phyloP scores from a whole-genome alignment of 2,329 filamentous ascomycete genomes.

The Epichloe sp. region DNA sequence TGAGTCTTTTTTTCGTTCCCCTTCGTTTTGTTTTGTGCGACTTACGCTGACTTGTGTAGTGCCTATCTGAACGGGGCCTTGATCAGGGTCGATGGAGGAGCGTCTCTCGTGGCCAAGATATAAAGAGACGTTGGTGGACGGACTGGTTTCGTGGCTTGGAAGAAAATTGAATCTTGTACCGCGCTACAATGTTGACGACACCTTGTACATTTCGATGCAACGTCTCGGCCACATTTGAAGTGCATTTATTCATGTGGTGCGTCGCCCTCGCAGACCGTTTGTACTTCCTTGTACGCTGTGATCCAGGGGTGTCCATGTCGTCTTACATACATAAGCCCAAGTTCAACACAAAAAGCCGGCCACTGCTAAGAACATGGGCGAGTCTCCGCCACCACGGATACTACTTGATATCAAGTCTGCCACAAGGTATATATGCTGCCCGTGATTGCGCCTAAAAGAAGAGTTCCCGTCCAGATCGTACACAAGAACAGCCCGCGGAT shows the following conservation, averaged over 20 bases:
- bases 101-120: slow-evolving; percentile 31
- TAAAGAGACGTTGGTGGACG: slow-evolving; percentile 10
- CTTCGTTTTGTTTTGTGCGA: slow-evolving; percentile 32
- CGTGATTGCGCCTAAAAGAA: not conserved
- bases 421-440: not conserved
- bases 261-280: too few species aligned
- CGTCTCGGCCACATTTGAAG: too few species aligned
- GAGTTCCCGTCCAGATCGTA: not conserved
- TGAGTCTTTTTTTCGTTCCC: slow-evolving; percentile 12
- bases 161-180: not conserved
- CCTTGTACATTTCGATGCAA: too few species aligned
- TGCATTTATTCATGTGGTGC: too few species aligned
- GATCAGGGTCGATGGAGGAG: slow-evolving; percentile 48
- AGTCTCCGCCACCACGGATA: too few species aligned
- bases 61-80: slow-evolving; percentile 53
- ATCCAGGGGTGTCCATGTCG: slow-evolving; percentile 1
- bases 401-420: not conserved
- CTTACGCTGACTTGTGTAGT: slow-evolving; percentile 9
- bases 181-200: too few species aligned
- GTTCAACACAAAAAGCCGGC: not conserved
- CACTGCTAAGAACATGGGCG: not conserved
- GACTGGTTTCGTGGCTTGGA: too few species aligned
- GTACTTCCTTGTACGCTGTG: not conserved
- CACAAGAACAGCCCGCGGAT: too few species aligned
- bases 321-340: not conserved